These are phyloP conservation scores for Aspergillus intermedius DNA, from an alignment of 2,329 filamentous ascomycete species.

Conservation along the genomic window DNA sequence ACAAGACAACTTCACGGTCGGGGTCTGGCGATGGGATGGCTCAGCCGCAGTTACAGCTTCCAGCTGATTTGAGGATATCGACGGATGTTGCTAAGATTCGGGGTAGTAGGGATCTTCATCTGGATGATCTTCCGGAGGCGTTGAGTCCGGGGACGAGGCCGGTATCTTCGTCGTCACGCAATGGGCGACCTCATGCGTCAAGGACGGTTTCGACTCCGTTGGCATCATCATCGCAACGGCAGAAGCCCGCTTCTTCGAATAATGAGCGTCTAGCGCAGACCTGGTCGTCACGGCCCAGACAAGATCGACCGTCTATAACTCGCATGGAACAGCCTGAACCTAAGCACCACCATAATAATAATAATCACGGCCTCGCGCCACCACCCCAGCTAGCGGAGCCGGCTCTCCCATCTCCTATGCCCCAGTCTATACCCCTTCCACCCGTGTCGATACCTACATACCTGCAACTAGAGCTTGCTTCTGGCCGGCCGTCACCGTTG, in stretches of 20 bases:
- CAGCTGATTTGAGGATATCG: conserved; percentile 22
- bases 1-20: conserved; percentile 5
- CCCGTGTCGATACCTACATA: conserved; percentile 60
- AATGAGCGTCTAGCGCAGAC: conserved; percentile 28
- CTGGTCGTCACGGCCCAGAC: conserved; percentile 28
- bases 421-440: conserved; percentile 52
- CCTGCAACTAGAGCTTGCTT: conserved; percentile 59
- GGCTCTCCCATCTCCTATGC: conserved; percentile 41
- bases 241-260: conserved; percentile 23
- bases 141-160: conserved; percentile 11
- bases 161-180: conserved; percentile 18
- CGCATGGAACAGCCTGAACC: conserved; percentile 26
- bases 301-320: conserved; percentile 22
- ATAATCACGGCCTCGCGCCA: background rate
- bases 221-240: conserved; percentile 13
- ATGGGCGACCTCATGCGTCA: conserved; percentile 22
- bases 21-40: conserved; percentile 11
- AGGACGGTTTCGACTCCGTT: conserved; percentile 34
- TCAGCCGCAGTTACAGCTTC: conserved; percentile 6
- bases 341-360: conserved; percentile 18
- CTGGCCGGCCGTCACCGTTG: conserved; percentile 53
- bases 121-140: conserved; percentile 20
- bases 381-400: conserved; percentile 25
- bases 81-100: conserved; percentile 16
- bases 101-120: conserved; percentile 18